A percentile compares a stretch with the other conserved stretches of the same genome.
phyloP scores from a whole-genome alignment of 2,329 filamentous ascomycete species.

The Tolypocladium tundrense region DNA sequence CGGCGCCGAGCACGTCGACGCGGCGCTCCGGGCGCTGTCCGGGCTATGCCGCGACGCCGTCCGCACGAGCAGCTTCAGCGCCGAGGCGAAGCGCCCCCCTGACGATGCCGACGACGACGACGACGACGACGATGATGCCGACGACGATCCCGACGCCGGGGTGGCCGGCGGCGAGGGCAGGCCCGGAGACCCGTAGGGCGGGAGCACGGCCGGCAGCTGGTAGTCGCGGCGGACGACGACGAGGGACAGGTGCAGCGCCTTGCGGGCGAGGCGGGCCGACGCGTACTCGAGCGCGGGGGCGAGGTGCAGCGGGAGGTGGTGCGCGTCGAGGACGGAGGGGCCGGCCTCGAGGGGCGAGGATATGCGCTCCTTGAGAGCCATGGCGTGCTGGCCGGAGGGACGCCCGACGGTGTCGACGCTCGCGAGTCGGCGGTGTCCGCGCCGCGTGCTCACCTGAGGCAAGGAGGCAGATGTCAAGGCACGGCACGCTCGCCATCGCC shows the following conservation, averaged over 20 bases:
- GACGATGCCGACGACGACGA: conserved; percentile 2
- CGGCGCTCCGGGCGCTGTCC: conserved; percentile 7
- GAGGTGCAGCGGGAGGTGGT: conserved; percentile 46
- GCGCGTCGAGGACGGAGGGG: conserved; percentile 45
- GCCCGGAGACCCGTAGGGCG: conserved; percentile 10
- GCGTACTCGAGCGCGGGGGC: conserved; percentile 47
- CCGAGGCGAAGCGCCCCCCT: conserved; percentile 17
- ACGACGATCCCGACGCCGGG: conserved; percentile 11
- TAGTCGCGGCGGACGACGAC: conserved; percentile 47
- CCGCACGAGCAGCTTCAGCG: conserved; percentile 21
- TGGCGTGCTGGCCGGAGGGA: conserved; percentile 7
- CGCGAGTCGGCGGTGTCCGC: not conserved
- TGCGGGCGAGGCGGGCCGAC: conserved; percentile 44
- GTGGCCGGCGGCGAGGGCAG: conserved; percentile 4
- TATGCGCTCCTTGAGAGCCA: conserved; percentile 45
- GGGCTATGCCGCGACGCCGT: conserved; percentile 11
- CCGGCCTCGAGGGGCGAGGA: conserved; percentile 55
- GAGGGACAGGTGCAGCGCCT: conserved; percentile 45
- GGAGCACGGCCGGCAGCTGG: conserved; percentile 33
- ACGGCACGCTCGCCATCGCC: not conserved
- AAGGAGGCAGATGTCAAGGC: not conserved
- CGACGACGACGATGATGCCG: conserved; percentile 13
- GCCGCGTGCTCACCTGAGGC: not conserved
- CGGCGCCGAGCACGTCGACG: not conserved
- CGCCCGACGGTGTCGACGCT: not conserved